These are phyloP conservation scores for Scheffersomyces parashehatae DNA, from an alignment of 1,139 yeast species.

Conservation along the genomic window DNA sequence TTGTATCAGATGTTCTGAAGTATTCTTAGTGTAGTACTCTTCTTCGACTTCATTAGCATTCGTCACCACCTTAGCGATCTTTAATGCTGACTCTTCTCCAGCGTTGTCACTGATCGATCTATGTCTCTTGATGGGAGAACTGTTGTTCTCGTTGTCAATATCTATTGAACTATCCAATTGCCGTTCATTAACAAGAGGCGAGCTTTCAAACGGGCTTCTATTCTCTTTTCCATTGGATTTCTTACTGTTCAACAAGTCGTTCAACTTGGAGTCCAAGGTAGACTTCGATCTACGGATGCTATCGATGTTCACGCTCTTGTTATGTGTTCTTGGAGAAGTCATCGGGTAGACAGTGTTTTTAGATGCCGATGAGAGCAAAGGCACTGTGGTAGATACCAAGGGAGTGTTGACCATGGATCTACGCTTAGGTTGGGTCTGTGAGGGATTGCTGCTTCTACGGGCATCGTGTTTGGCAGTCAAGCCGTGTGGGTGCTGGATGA, in stretches of 20 bases:
- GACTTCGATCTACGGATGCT: constrained; percentile 13
- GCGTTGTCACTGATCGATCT: constrained; percentile 8
- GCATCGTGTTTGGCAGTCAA: constrained; percentile 36
- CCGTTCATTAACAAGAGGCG: constrained; percentile 9
- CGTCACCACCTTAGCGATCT: constrained; percentile 24
- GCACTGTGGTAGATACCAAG: constrained; percentile 3
- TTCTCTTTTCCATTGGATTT: constrained; percentile 21
- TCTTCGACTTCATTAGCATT: constrained; percentile 18
- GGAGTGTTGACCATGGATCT: constrained; percentile 12
- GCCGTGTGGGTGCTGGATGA: constrained; percentile 50
- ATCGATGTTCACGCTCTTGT: constrained; percentile 10
- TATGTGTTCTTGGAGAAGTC: constrained; percentile 14
- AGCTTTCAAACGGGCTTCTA: constrained; percentile 18
- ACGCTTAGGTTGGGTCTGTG: constrained; percentile 7
- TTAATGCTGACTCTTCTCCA: constrained; percentile 15
- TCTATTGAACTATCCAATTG: constrained; percentile 3
- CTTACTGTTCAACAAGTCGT: constrained; percentile 4
- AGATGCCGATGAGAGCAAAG: constrained; percentile 3
- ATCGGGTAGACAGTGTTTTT: constrained; percentile 9
- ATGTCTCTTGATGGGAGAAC: constrained; percentile 17
- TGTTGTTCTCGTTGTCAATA: constrained; percentile 6
- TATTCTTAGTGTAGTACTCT: background rate
- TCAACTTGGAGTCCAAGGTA: constrained; percentile 7
- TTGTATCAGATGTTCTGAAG: constrained; percentile 16
- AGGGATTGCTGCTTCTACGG: constrained; percentile 26